Conservation (phyloP, 2,329 filamentous ascomycete genomes). For the Talaromyces sp. region DNA sequence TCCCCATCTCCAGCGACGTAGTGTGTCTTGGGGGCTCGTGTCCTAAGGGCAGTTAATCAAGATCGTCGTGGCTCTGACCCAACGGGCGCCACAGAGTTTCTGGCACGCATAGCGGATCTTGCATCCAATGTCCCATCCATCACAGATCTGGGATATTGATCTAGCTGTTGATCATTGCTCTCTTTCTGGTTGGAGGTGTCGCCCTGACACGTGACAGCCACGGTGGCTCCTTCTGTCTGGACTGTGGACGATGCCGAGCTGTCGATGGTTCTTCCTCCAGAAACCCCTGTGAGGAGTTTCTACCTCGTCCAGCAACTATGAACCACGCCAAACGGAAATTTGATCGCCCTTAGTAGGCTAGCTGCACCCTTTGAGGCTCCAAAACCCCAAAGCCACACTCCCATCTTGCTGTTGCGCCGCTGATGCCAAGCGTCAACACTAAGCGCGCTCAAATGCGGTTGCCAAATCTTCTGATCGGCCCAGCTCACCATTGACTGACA, state of each 20-base stretch:
- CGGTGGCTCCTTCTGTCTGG: not conserved
- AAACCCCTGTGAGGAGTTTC: not conserved
- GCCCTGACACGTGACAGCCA: not conserved
- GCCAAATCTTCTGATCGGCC: not conserved
- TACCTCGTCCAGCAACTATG: not conserved
- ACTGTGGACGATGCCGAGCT: not conserved
- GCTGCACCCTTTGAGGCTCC: not conserved
- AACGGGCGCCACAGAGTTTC: not conserved
- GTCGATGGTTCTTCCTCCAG: not conserved
- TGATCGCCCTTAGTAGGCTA: not conserved
- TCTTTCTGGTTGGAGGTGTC: not conserved
- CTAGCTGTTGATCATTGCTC: not conserved
- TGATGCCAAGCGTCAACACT: not conserved
- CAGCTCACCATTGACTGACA: not conserved
- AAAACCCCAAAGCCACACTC: not conserved
- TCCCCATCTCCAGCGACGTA: not conserved
- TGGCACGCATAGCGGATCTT: not conserved
- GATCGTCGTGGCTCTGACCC: not conserved
- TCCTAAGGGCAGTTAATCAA: not conserved
- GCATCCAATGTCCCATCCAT: too few relatives aligned
- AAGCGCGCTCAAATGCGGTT: not conserved
- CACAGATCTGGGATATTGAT: not conserved
- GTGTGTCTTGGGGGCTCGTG: slow-evolving; percentile 3
- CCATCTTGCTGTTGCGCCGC: not conserved
- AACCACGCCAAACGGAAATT: not conserved